These are phyloP conservation scores for Neofusicoccum umdonicola DNA, from an alignment of 2,329 filamentous ascomycete species.

Conservation along the genomic window DNA sequence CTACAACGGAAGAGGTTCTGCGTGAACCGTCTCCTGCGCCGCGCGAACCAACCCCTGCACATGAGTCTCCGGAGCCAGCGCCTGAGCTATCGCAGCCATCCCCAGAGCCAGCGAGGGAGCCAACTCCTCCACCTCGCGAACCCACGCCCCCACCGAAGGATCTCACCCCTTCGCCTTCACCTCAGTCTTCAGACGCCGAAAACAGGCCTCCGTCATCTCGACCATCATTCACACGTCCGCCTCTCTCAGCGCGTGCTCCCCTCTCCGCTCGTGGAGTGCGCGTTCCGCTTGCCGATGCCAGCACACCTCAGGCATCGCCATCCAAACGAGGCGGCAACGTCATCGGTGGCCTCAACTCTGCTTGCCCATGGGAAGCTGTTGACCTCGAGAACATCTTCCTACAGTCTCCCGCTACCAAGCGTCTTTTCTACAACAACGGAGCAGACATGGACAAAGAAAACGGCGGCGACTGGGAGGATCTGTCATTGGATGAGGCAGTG, in stretches of 20 bases:
- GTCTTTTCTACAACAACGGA: slow-evolving; percentile 16
- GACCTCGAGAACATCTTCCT: slow-evolving; percentile 73
- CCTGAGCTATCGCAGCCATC: neutral
- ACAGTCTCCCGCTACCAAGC: slow-evolving; percentile 37
- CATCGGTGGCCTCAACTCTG: slow-evolving; percentile 50
- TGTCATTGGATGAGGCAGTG: slow-evolving; percentile 41
- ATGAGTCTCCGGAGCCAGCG: neutral
- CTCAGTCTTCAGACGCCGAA: slow-evolving; percentile 76
- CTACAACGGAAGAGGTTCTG: neutral
- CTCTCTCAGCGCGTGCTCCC: slow-evolving; percentile 15
- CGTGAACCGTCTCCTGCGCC: neutral
- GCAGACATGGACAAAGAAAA: slow-evolving; percentile 26
- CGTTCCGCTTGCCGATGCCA: slow-evolving; percentile 41
- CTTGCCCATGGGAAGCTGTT: slow-evolving; percentile 66
- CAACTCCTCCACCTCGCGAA: neutral
- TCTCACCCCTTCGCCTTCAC: slow-evolving; percentile 62
- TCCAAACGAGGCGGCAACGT: slow-evolving; percentile 45
- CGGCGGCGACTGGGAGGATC: slow-evolving; percentile 16
- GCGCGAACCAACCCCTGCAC: neutral
- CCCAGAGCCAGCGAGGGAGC: neutral
- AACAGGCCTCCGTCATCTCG: slow-evolving; percentile 72
- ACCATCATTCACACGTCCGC: slow-evolving; percentile 41
- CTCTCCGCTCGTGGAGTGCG: slow-evolving; percentile 7
- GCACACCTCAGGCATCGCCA: slow-evolving; percentile 36
- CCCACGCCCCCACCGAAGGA: slow-evolving; percentile 12